Evolutionary conservation across 139 green algal genomes (phyloP), one percentile per base, ranked within the genome.

Genomic region (Asterochloris erici): DNA sequence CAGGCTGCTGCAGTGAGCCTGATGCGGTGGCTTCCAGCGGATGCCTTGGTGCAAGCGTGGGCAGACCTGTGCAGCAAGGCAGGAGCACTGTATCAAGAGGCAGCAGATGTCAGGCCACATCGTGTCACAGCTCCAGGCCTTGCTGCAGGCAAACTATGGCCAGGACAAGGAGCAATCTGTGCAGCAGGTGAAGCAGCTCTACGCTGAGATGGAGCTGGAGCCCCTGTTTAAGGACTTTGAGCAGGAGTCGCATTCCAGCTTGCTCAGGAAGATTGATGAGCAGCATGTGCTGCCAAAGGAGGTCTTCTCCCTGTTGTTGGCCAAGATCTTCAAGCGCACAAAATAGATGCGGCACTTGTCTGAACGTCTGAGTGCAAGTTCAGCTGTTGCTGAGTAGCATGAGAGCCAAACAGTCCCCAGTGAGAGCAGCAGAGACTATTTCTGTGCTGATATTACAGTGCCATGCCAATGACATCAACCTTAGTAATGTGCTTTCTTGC

Each of bases 241-340:
- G 89, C 82, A 90, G 28, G 84, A 94, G 21, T 95, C 86, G 73
- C 87, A 94, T 81, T 73, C 90, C 87, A 78, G 89, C 85, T 74
- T 96, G 80, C 82, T 68, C 28, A 62, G 73, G 54, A 80, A 84
- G 13, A 99, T 99, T 47, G 83, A 94, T 47, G 87, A 88, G 74
- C 95, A 98, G 90, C 92, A 82, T 14, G 66, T 91, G 76, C 84
- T 99, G 81, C 96, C 96, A 27, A 82, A 90, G 73, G 88, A 80
- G 4, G 91, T 98, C 2, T 99, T 98, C 89, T 93, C 87, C 60
- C 85, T 83, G 27, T 87, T 99, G 79, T 88, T 99, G 21, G 87
- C 85, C 26, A 99, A 99, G 84, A 99, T 99, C 76, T 99, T 98
- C 92, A 98, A 98, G 89, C 89, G 96, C 23, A 85, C 91, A 13